Evolutionary conservation across 192 early-diverging fungal species (phyloP), one percentile per base, ranked within the genome.

Genomic region (Geranomyces michiganensis): DNA sequence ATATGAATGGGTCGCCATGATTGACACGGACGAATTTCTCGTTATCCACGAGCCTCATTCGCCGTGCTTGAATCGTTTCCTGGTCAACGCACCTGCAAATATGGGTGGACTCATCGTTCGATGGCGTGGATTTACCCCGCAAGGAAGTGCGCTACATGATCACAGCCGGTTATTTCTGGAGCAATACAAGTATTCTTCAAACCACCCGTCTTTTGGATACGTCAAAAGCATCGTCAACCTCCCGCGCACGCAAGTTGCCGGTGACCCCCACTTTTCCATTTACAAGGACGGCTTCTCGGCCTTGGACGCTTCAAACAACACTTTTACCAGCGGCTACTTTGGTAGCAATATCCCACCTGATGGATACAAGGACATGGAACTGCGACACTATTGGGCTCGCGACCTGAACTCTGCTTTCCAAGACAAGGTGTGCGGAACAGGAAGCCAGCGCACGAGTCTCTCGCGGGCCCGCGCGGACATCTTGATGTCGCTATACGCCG

Each of bases 21-120:
- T 63, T 24, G 61, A 63, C 36, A 63, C 32, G 27, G 61, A 63
- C 24, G 61, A 63, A 32, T 63, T 33, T 63, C 27, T 32, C 17
- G 61, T 63, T 14, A 63, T 63, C 61, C 29, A 63, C 33, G 31
- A 30, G 17, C 61, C 61, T 14, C 61, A 63, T 15, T 14, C 61
- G 29, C 10, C 24, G 13, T 63, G 61, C 36, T 13, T 63, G 36
- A 63, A 30, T 15, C 9, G 24, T 9, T 63, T 63, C 24, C 61
- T 63, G 7, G 13, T 10, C 15, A 12, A 14, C 24, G 17, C 26
- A 24, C 24, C 56, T 9, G 61, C 24, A 12, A 15, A 43, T 36
- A 9, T 33, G 61, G 61, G 61, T 12, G 36, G 61, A 17, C 61
- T 63, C 24, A 32, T 43, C 17, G 12, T 63, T 24, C 61, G 61